These are phyloP conservation scores for Penicillium arizonense DNA, from an alignment of 495 filamentous ascomycete species.

Conservation along the genomic window DNA sequence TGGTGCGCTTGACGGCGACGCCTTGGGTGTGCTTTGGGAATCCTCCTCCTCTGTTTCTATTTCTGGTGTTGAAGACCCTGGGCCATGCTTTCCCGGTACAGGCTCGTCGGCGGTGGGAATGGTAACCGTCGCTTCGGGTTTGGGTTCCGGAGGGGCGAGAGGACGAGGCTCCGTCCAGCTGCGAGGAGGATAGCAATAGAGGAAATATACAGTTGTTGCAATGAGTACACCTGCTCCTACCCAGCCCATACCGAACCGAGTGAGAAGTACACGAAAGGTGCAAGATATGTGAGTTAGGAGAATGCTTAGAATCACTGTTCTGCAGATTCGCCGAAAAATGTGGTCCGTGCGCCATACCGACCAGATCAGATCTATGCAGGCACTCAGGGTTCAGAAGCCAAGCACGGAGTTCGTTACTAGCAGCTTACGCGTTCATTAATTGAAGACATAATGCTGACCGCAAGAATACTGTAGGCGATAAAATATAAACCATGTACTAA, in stretches of 20 bases:
- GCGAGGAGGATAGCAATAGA: conserved; percentile 32
- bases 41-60: conserved; percentile 26
- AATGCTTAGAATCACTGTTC: conserved; percentile 6
- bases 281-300: background rate
- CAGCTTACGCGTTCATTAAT: no score
- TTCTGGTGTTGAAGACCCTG: conserved; percentile 1
- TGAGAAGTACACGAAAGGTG: background rate
- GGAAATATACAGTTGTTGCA: conserved; percentile 32
- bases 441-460: no score
- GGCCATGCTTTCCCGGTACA: conserved; percentile 6
- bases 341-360: conserved; percentile 21
- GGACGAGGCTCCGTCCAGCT: conserved; percentile 19
- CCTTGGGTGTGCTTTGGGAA: conserved; percentile 50
- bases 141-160: conserved; percentile 19
- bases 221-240: conserved; percentile 32
- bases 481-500: no score
- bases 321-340: conserved; percentile 10
- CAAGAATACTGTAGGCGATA: no score
- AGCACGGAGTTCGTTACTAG: background rate
- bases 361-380: background rate
- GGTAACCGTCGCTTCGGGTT: conserved; percentile 11
- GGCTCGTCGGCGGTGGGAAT: conserved; percentile 12
- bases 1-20: conserved; percentile 28
- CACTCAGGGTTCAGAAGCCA: background rate
- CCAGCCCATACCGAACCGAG: conserved; percentile 35